Evolutionary conservation across 2,329 filamentous ascomycete genomes (phyloP).

Genomic region (Claviceps sorghi): DNA sequence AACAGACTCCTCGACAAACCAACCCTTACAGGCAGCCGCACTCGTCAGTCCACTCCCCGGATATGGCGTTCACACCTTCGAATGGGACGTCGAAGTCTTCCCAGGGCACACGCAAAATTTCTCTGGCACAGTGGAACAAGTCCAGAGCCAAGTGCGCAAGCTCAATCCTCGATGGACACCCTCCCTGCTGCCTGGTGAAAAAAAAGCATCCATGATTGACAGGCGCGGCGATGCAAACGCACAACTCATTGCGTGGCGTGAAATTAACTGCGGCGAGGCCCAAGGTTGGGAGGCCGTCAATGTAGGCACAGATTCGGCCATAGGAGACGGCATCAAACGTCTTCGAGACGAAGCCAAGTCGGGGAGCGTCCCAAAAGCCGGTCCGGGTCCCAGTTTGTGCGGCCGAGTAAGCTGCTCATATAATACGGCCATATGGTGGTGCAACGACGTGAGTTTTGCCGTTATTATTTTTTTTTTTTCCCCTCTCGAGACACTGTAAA

Average conservation of each 20-base stretch:
- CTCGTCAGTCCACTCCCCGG: neutral
- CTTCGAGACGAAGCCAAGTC: neutral
- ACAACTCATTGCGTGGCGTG: neutral
- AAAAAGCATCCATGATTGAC: neutral
- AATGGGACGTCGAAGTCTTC: neutral
- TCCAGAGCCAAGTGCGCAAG: neutral
- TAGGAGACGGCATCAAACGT: neutral
- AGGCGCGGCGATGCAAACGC: neutral
- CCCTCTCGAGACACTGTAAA: neutral
- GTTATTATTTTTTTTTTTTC: neutral
- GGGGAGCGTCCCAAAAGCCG: neutral
- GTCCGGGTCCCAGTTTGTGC: neutral
- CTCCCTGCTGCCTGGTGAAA: neutral
- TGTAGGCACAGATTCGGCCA: neutral
- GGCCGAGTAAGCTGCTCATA: neutral
- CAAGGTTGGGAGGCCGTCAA: neutral
- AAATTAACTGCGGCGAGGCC: neutral
- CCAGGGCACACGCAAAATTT: neutral
- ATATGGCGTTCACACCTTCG: neutral
- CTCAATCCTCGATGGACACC: neutral
- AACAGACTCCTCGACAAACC: neutral
- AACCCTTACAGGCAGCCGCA: neutral
- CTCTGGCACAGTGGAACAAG: neutral
- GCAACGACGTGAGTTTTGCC: neutral
- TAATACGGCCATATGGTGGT: neutral